A percentile compares a stretch with the other conserved stretches of the same genome.
Evolutionary conservation across 352 stramenopile species (phyloP).

Genomic region (Globisporangium echinulatum): DNA sequence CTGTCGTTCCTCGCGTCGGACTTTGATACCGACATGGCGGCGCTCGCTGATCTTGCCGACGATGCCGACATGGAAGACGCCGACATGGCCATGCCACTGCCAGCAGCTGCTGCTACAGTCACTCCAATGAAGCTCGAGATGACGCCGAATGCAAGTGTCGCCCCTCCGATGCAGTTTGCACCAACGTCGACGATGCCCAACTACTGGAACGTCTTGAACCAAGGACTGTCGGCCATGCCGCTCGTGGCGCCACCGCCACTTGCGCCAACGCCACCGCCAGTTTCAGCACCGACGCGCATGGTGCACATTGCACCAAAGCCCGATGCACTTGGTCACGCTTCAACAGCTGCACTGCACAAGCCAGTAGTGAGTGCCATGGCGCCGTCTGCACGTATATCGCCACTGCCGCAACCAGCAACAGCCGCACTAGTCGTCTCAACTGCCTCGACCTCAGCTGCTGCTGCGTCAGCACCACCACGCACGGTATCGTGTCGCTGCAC

Average conservation of each 20-base stretch:
- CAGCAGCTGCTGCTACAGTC: too few relatives aligned
- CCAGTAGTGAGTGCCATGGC: background rate
- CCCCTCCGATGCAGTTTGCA: slow-evolving; percentile 38
- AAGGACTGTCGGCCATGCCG: slow-evolving; percentile 30
- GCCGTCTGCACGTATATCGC: background rate
- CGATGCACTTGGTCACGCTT: slow-evolving; percentile 8
- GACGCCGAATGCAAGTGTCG: slow-evolving; percentile 2
- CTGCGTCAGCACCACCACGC: slow-evolving; percentile 21
- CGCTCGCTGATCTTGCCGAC: slow-evolving; percentile 37
- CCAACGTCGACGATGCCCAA: slow-evolving; percentile 71
- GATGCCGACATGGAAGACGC: slow-evolving; percentile 18
- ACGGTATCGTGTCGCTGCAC: slow-evolving; percentile 76
- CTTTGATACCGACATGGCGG: slow-evolving; percentile 58
- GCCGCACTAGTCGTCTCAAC: background rate
- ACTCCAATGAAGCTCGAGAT: slow-evolving; percentile 8
- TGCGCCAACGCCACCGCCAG: slow-evolving; percentile 6
- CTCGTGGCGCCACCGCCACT: slow-evolving; percentile 11
- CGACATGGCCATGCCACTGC: slow-evolving; percentile 21
- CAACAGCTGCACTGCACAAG: background rate
- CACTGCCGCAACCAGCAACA: slow-evolving; percentile 2
- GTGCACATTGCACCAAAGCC: slow-evolving; percentile 78
- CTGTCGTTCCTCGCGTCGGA: slow-evolving; percentile 48
- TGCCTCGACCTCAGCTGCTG: background rate
- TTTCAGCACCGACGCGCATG: slow-evolving; percentile 25
- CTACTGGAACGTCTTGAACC: slow-evolving; percentile 84